A percentile compares a stretch with the other conserved stretches of the same genome.
These are phyloP conservation scores for Colletotrichum cordylinicola DNA, from an alignment of 2,329 filamentous ascomycete species.

Conservation along the genomic window DNA sequence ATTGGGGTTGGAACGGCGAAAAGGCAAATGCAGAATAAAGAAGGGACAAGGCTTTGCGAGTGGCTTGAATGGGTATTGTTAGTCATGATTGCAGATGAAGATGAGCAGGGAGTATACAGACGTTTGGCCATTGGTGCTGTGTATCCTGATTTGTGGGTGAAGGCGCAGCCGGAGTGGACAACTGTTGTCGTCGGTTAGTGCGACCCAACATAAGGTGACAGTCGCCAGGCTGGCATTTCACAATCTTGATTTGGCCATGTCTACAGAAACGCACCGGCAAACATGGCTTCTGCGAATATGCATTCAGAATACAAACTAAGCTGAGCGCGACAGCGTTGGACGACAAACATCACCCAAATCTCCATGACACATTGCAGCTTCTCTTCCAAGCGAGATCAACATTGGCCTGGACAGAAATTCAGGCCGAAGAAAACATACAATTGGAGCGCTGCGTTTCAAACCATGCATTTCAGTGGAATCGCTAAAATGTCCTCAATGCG, in stretches of 20 bases:
- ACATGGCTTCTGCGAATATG: background rate
- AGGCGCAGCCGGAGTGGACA: background rate
- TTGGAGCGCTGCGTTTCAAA: background rate
- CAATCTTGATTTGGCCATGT: background rate
- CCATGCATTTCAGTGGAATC: background rate
- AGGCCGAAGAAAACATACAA: background rate
- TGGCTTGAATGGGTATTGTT: too few relatives aligned
- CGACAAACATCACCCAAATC: background rate
- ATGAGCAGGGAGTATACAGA: too few relatives aligned
- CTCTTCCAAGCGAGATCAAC: background rate
- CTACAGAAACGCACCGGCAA: background rate
- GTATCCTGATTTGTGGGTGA: background rate
- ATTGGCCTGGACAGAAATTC: background rate
- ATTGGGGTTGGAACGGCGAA: too few relatives aligned
- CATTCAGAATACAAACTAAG: background rate
- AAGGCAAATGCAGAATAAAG: too few relatives aligned
- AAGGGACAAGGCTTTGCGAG: too few relatives aligned
- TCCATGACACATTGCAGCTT: background rate
- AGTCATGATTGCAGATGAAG: too few relatives aligned
- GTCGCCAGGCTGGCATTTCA: background rate
- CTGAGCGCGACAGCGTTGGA: background rate
- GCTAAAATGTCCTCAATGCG: background rate
- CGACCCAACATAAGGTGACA: background rate
- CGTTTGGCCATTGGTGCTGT: background rate
- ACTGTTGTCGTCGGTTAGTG: background rate